A percentile compares a stretch with the other conserved stretches of the same genome.
Evolutionary conservation across 139 green algal species (phyloP).

Genomic region (Trebouxia sp.): DNA sequence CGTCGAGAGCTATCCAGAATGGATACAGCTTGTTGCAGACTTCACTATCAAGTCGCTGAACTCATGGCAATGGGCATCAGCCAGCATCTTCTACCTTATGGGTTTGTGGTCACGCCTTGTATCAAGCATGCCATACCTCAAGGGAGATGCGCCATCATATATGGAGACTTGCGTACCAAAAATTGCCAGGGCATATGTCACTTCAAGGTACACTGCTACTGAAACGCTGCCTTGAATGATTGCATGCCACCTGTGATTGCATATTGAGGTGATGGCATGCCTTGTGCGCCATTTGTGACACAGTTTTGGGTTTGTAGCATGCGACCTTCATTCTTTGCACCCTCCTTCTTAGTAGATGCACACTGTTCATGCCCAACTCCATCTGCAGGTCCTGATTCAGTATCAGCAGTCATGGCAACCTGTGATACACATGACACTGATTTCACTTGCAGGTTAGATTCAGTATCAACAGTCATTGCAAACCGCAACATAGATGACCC

Average conservation of each 20-base stretch:
- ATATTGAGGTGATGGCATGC: background rate
- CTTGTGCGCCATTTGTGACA: no score
- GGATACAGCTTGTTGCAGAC: constrained; percentile 90
- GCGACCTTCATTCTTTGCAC: no score
- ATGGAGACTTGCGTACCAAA: constrained; percentile 92
- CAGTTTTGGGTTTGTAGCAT: no score
- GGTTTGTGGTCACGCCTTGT: constrained; percentile 92
- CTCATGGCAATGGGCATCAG: constrained; percentile 82
- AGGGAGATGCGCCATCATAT: constrained; percentile 86
- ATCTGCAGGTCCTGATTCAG: no score
- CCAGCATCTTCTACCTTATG: constrained; percentile 90
- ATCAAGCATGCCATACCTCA: constrained; percentile 91
- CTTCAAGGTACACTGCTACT: constrained; percentile 65
- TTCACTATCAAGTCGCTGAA: constrained; percentile 87
- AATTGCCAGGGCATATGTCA: constrained; percentile 93
- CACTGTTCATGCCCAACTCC: no score
- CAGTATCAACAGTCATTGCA: constrained; percentile 66
- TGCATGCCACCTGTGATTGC: no score
- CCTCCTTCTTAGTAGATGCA: background rate
- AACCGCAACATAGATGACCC: constrained; percentile 78
- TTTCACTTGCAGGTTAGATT: constrained; percentile 66
- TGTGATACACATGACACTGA: no score
- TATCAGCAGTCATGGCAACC: background rate
- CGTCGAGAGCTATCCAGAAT: constrained; percentile 90
- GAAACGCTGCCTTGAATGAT: no score